Evolutionary conservation across 352 stramenopile species (phyloP).

Genomic region (Blastocystis sp.): DNA sequence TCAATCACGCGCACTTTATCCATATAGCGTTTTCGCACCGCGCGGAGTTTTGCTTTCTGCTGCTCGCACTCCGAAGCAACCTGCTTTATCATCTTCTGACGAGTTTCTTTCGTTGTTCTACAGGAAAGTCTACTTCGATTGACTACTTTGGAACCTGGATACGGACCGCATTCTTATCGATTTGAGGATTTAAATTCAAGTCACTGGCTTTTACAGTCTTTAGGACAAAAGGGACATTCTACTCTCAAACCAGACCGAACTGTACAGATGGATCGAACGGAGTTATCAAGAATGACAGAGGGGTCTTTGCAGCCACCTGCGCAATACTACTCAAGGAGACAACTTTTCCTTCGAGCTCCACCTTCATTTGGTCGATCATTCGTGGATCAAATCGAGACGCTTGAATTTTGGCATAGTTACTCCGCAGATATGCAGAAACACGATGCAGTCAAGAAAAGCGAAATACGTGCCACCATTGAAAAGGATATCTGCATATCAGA

Average conservation of each 20-base stretch:
- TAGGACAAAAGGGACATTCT: slow-evolving; percentile 19
- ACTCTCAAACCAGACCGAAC: not conserved
- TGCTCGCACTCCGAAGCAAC: slow-evolving; percentile 21
- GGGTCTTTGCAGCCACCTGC: slow-evolving; percentile 29
- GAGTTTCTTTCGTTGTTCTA: slow-evolving; percentile 59
- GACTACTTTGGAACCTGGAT: slow-evolving; percentile 46
- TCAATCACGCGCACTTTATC: slow-evolving; percentile 42
- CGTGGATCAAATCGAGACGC: slow-evolving; percentile 22
- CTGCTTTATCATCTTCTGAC: slow-evolving; percentile 55
- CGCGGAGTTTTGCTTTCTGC: slow-evolving; percentile 30
- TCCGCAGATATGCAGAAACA: slow-evolving; percentile 11
- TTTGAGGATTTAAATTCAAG: slow-evolving; percentile 40
- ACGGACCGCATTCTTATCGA: slow-evolving; percentile 31
- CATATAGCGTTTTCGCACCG: slow-evolving; percentile 46
- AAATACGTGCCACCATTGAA: no score
- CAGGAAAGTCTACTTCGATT: not conserved
- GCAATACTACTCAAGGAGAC: slow-evolving; percentile 4
- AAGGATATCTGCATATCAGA: slow-evolving; percentile 56
- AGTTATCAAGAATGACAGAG: slow-evolving; percentile 26
- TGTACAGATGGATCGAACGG: slow-evolving; percentile 34
- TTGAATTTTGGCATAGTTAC: slow-evolving; percentile 40
- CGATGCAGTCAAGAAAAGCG: not conserved
- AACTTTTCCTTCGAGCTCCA: not conserved
- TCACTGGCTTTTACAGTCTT: slow-evolving; percentile 37
- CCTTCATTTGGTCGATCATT: slow-evolving; percentile 55